Base-by-base conservation (phyloP, 768 basidiomycete species). In the Suillus americanus region DNA sequence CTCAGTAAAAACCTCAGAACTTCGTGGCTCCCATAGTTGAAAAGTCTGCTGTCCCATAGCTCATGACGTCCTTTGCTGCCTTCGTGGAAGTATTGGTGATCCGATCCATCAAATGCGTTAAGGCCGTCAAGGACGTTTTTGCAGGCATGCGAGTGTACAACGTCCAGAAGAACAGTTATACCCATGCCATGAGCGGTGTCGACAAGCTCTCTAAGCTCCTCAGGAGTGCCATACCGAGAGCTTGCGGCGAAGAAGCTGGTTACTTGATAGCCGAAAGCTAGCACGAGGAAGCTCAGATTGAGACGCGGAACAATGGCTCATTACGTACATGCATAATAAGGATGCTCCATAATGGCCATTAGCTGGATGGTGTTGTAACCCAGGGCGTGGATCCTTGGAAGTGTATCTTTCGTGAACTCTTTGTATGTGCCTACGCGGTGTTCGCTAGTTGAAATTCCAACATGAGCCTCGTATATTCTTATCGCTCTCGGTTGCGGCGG, bases 321-420 rank as follows among this genome's bases (percentile, higher is more conserved):
- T 38, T 45, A 79, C 91, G 71, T 69, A 95, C 95, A 98, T 67
- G 95, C 95, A 77, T 98, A 98, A 76, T 98, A 98, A 3, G 96
- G 92, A 73, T 98, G 95, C 75, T 97, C 95, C 94, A 97, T 96
- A 65, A 97, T 83, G 18, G 94, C 97, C 97, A 99, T 99, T 70
- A 99, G 84, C 78, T 99, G 97, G 67, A 99, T 98, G 62, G 89
- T 87, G 74, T 99, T 99, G 79, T 99, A 99, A 10, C 95, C 97
- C 30, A 99, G 83, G 64, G 87, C 87, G 75, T 89, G 89, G 75
- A 99, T 99, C 66, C 96, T 84, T 53, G 92, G 92, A 23, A 99
- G 83, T 54, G 92, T 78, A 72, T 97, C 84, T 62, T 79, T 77
- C 33, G 94, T 96, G 71, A 99, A 99, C 77, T 99, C 97, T 74